Evolutionary conservation across 2,329 filamentous ascomycete species (phyloP), one percentile per base, ranked within the genome.

Genomic region (Bretziella fagacearum): DNA sequence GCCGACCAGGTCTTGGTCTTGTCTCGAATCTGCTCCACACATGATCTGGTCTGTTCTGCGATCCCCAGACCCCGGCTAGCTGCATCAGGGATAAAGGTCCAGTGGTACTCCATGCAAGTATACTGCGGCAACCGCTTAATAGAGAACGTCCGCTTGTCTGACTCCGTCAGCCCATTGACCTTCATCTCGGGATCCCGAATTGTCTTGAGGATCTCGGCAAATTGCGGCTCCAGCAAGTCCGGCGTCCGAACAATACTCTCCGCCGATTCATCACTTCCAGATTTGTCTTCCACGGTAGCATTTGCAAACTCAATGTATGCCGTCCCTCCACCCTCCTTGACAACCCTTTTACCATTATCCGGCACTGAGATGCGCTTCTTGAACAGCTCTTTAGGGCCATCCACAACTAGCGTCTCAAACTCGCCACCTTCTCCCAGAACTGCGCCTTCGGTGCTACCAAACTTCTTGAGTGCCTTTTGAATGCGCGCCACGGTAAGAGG

Each of bases 391-490:
- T 57, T 56, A 6, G 89, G 89, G 8, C 89, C 91, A 61, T 86
- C 77, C 29, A 96, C 58, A 37, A 91, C 85, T 45, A 96, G 65
- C 25, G 86, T 96, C 70, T 96, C 91, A 61, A 93, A 96, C 65
- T 96, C 91, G 3, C 91, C 91, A 4, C 91, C 91, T 60, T 96
- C 91, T 1, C 91, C 91, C 15, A 96, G 64, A 7, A 87, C 75
- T 6, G 83, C 81, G 0, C 83, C 85, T 51, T 73, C 66, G 10
- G 26, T 32, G 56, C 64, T 65, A 37, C 81, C 81, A 62, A 93
- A 93, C 52, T 75, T 71, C 43, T 67, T 64, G 58, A 84, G 69
- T 1, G 76, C 68, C 33, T 60, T 64, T 56, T 67, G 65, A 37
- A 77, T 58, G 46, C 66, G 63, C 32, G 57, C 57, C 36, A 69